phyloP scores from a whole-genome alignment of 306 rosid genomes.

The Cicer judaicum region DNA sequence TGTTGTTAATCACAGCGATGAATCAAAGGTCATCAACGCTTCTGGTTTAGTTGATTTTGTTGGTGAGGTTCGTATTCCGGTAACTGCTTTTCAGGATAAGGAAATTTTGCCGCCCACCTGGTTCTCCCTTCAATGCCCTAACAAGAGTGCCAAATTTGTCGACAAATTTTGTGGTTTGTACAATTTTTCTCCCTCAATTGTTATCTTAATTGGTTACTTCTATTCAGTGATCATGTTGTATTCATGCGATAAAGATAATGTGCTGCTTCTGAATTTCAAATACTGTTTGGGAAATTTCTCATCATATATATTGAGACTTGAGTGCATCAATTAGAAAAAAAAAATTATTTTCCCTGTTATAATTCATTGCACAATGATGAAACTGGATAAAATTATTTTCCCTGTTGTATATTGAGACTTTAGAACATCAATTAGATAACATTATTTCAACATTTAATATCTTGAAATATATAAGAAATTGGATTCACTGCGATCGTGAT shows the following conservation, averaged over 20 bases:
- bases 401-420: not conserved
- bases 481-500: too few relatives aligned
- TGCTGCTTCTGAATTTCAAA: conserved; percentile 1
- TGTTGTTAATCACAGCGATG: conserved; percentile 49
- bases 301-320: too few relatives aligned
- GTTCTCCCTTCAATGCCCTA: conserved; percentile 63
- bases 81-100: conserved; percentile 50
- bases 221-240: not conserved
- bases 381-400: not conserved
- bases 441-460: not conserved
- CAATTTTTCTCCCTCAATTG: not conserved
- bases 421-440: not conserved
- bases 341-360: not conserved
- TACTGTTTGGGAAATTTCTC: conserved; percentile 3
- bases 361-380: too few relatives aligned
- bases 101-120: conserved; percentile 71
- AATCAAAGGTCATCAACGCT: conserved; percentile 45
- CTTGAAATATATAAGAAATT: too few relatives aligned
- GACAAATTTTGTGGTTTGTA: conserved; percentile 66
- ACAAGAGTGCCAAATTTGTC: conserved; percentile 53
- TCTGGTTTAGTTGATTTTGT: conserved; percentile 44
- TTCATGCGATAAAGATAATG: not conserved
- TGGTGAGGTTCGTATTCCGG: conserved; percentile 67
- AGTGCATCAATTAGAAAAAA: too few relatives aligned
- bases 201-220: conserved; percentile 1